phyloP scores from a whole-genome alignment of 1,284 basidiomycete species.

The Jaminaea rosea region DNA sequence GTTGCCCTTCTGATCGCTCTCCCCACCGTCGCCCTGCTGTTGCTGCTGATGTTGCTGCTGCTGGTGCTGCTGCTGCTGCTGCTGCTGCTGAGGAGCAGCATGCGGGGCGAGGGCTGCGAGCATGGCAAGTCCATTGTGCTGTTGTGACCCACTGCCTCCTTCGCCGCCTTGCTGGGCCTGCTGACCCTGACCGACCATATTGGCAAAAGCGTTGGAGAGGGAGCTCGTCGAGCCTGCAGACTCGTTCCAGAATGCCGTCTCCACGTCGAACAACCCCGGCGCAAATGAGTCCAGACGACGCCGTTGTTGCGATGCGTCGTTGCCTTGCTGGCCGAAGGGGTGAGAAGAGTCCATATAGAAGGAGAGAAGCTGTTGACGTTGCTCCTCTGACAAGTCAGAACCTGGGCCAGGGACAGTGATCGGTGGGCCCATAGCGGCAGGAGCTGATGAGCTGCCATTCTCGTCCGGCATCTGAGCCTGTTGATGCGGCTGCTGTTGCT shows the following conservation, averaged over 20 bases:
- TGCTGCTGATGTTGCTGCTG: slow-evolving; percentile 10
- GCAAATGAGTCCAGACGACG: slow-evolving; percentile 9
- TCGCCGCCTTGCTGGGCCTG: not conserved
- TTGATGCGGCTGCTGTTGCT: not conserved
- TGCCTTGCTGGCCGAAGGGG: not conserved
- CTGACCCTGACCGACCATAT: not conserved
- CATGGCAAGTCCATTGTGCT: not conserved
- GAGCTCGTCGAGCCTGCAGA: slow-evolving; percentile 8
- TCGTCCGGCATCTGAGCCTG: not conserved
- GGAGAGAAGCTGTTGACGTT: not conserved
- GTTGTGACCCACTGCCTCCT: not conserved
- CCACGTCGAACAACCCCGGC: slow-evolving; percentile 29
- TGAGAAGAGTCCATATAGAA: not conserved
- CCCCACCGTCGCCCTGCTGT: slow-evolving; percentile 1
- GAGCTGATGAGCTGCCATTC: too few species aligned
- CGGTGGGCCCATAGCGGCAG: too few species aligned
- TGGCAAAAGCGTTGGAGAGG: not conserved
- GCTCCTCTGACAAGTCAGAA: not conserved
- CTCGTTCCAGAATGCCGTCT: slow-evolving; percentile 36
- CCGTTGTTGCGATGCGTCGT: not conserved
- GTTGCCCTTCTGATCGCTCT: not conserved
- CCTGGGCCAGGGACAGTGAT: not conserved
- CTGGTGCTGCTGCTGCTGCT: not conserved
- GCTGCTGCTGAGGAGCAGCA: not conserved
- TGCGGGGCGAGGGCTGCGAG: not conserved